Evolutionary conservation across 2,329 filamentous ascomycete species (phyloP).

Genomic region (Alternaria ventricosa): DNA sequence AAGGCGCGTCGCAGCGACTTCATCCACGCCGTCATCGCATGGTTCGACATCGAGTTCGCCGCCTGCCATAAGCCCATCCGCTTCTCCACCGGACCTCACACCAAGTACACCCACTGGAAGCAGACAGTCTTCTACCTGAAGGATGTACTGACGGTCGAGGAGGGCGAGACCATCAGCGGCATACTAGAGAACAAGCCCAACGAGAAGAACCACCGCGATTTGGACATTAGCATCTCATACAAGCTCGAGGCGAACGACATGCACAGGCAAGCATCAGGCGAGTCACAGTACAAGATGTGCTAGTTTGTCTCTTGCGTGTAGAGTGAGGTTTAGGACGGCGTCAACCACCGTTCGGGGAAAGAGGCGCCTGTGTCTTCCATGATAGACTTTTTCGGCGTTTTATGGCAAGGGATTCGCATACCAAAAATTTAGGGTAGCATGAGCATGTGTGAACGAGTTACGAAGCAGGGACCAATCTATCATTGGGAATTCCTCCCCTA

Average conservation of each 20-base stretch:
- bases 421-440: conserved; percentile 44
- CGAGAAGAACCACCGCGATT: conserved; percentile 89
- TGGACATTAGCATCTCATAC: conserved; percentile 90
- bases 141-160: conserved; percentile 89
- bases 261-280: conserved; percentile 71
- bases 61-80: conserved; percentile 97
- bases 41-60: conserved; percentile 99
- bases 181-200: conserved; percentile 85
- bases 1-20: conserved; percentile 86
- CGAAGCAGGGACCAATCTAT: conserved; percentile 44
- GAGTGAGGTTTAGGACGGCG: background rate
- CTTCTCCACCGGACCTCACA: conserved; percentile 96
- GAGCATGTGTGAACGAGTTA: conserved; percentile 34
- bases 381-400: conserved; percentile 29
- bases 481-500: conserved; percentile 47
- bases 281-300: conserved; percentile 78
- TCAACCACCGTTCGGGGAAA: background rate
- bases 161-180: conserved; percentile 80
- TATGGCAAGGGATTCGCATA: conserved; percentile 12
- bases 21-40: conserved; percentile 93
- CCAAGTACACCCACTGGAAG: conserved; percentile 99
- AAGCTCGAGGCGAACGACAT: conserved; percentile 77
- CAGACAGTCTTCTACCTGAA: conserved; percentile 98
- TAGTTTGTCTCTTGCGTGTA: conserved; percentile 14
- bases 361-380: conserved; percentile 3